phyloP scores from a whole-genome alignment of 768 basidiomycete species.

The Suillus plorans region DNA sequence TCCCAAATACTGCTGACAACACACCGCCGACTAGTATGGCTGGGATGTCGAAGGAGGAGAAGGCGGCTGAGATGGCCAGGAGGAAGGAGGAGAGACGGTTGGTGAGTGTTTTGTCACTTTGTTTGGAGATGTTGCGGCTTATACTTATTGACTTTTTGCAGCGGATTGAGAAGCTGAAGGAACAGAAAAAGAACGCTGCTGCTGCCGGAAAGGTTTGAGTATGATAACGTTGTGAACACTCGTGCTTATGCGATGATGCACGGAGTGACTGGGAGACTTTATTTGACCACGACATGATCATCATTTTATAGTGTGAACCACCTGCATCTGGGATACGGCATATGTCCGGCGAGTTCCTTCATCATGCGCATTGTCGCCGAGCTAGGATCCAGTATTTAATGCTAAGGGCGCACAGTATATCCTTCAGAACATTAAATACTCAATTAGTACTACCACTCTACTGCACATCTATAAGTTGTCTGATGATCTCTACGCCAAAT shows the following conservation, averaged over 20 bases:
- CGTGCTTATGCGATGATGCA: not conserved
- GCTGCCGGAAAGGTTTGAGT: constrained; percentile 4
- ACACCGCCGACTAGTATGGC: constrained; percentile 31
- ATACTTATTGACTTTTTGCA: constrained; percentile 21
- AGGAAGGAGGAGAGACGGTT: constrained; percentile 91
- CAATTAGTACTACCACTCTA: not conserved
- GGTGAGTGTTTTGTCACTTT: constrained; percentile 40
- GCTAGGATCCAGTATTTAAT: not conserved
- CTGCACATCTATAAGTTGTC: not conserved
- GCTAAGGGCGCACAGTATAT: not conserved
- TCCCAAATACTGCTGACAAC: constrained; percentile 13
- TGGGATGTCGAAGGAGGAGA: constrained; percentile 83
- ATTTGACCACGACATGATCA: not conserved
- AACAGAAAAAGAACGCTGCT: constrained; percentile 64
- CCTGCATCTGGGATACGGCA: not conserved
- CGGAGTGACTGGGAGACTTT: not conserved
- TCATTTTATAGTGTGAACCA: not conserved
- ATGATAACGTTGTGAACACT: not conserved
- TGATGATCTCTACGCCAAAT: not conserved
- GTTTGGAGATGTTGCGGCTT: constrained; percentile 4
- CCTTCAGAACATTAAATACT: not conserved
- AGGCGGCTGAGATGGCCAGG: constrained; percentile 88
- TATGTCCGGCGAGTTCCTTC: not conserved
- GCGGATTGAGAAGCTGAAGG: constrained; percentile 80
- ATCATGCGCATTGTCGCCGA: not conserved